Conservation (phyloP, 2,329 filamentous ascomycete species). For the Aureobasidium lini region DNA sequence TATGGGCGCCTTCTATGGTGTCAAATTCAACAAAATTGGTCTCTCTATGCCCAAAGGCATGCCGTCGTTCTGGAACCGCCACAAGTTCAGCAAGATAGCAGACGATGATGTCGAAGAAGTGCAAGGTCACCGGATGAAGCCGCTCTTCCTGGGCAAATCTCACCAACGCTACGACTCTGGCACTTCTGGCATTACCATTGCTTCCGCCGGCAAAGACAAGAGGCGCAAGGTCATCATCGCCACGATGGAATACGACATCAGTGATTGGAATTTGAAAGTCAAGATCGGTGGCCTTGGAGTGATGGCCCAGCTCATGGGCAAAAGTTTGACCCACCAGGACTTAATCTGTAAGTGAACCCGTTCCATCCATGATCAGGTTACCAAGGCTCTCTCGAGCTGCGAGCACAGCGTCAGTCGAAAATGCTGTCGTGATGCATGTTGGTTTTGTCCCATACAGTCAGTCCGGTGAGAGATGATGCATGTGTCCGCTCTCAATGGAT, state of each 20-base stretch:
- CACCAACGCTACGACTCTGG: background rate
- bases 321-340: conserved; percentile 56
- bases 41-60: conserved; percentile 36
- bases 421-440: no score
- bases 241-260: conserved; percentile 35
- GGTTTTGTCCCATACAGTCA: no score
- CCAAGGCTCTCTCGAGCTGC: no score
- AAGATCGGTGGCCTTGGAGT: conserved; percentile 65
- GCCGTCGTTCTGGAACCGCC: conserved; percentile 30
- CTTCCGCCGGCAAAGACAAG: conserved; percentile 12
- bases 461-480: no score
- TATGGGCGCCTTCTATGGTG: conserved; percentile 54
- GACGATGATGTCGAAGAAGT: conserved; percentile 22
- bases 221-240: conserved; percentile 56
- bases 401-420: no score
- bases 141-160: conserved; percentile 30
- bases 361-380: no score
- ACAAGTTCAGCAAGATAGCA: conserved; percentile 22
- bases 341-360: conserved; percentile 40
- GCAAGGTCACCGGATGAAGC: conserved; percentile 22
- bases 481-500: no score
- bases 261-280: conserved; percentile 63
- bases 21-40: conserved; percentile 56
- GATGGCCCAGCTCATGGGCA: conserved; percentile 63
- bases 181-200: background rate